phyloP scores from a whole-genome alignment of 2,329 filamentous ascomycete species.

The Torrubiellomyces zombiae region DNA sequence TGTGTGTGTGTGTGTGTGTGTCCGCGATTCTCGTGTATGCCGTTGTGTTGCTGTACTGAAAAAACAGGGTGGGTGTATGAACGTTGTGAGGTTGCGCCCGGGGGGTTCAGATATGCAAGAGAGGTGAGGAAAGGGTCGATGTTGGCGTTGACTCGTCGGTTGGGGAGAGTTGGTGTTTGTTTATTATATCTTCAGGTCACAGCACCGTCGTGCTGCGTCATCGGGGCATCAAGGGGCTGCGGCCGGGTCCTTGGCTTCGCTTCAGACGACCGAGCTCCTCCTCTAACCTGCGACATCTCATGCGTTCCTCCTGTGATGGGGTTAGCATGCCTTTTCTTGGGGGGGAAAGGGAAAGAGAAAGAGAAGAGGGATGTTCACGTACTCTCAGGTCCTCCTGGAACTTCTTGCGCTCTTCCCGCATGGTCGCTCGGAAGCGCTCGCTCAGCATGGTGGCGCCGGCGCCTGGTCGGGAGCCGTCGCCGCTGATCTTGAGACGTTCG shows the following conservation, averaged over 20 bases:
- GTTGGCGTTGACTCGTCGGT: too few relatives aligned
- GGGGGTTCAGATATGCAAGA: too few relatives aligned
- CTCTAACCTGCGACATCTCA: conserved; percentile 28
- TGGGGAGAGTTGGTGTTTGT: too few relatives aligned
- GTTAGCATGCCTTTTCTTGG: conserved; percentile 14
- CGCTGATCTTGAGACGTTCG: conserved; percentile 27
- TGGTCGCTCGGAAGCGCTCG: conserved; percentile 37
- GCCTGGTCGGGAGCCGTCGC: conserved; percentile 16
- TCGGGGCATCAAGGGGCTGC: conserved; percentile 25
- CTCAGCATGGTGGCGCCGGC: conserved; percentile 34
- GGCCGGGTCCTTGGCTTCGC: conserved; percentile 24
- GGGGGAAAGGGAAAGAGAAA: not conserved
- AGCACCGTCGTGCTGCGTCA: too few relatives aligned
- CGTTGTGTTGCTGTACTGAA: too few relatives aligned
- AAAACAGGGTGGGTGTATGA: too few relatives aligned
- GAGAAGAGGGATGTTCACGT: conserved; percentile 8
- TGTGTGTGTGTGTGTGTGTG: too few relatives aligned
- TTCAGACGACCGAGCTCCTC: conserved; percentile 30
- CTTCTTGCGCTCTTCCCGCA: conserved; percentile 40
- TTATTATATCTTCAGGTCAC: too few relatives aligned
- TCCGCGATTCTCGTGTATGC: too few relatives aligned
- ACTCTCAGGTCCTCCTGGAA: conserved; percentile 38
- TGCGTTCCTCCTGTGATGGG: conserved; percentile 29
- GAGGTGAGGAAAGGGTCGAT: too few relatives aligned
- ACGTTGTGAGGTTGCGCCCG: too few relatives aligned